Evolutionary conservation across 2,329 filamentous ascomycete species (phyloP).

Genomic region (Colletotrichum aenigma): DNA sequence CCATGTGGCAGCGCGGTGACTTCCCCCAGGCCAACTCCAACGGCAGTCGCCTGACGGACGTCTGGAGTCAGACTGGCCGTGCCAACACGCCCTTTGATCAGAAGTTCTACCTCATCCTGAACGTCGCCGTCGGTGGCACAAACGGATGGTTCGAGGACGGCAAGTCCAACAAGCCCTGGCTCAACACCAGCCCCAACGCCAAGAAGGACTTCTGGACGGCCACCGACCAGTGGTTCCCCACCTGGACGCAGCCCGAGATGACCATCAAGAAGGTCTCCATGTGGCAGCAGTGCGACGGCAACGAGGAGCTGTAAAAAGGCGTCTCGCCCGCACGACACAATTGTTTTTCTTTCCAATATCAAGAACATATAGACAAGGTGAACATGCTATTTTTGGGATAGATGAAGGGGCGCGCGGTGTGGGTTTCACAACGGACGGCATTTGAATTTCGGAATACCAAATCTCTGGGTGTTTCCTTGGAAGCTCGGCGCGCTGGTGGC

Average conservation of each 20-base stretch:
- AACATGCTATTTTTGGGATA: constrained; percentile 3
- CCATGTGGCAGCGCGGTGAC: constrained; percentile 70
- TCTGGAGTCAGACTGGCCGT: constrained; percentile 66
- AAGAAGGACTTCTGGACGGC: constrained; percentile 79
- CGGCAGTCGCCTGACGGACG: constrained; percentile 66
- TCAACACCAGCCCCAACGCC: constrained; percentile 69
- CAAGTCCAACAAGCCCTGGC: constrained; percentile 76
- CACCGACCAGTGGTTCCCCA: constrained; percentile 68
- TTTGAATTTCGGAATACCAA: constrained; percentile 13
- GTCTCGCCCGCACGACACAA: neutral
- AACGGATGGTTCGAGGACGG: constrained; percentile 87
- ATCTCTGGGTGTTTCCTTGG: neutral
- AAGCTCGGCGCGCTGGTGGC: neutral
- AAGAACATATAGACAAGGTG: constrained; percentile 13
- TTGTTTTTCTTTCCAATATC: neutral
- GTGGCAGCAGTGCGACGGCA: constrained; percentile 70
- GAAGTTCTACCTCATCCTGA: constrained; percentile 76
- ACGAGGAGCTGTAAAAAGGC: constrained; percentile 50
- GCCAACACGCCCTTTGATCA: constrained; percentile 76
- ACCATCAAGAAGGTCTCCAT: constrained; percentile 73
- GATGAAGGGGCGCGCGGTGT: constrained; percentile 10
- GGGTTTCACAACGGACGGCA: constrained; percentile 4
- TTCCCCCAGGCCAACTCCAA: constrained; percentile 70
- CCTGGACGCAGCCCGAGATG: constrained; percentile 73
- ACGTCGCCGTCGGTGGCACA: constrained; percentile 76